A percentile compares a stretch with the other conserved stretches of the same genome.
Conservation (phyloP, 2,329 filamentous ascomycete genomes). For the Fusarium aywerte region DNA sequence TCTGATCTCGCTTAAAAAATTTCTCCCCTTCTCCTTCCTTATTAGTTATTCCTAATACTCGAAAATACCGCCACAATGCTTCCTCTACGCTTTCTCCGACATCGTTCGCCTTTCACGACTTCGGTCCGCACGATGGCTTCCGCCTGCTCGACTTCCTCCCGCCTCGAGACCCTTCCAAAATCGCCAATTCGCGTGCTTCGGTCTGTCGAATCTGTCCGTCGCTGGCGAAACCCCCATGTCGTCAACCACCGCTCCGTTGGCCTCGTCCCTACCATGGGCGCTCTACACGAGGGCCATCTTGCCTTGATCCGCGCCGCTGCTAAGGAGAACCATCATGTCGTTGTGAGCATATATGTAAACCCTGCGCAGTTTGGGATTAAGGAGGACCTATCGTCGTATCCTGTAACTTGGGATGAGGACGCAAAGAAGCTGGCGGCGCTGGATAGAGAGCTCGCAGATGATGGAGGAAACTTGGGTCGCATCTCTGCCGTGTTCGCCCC, state of each 20-base stretch:
- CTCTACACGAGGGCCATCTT: slow-evolving; percentile 91
- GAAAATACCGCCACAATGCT: slow-evolving; percentile 22
- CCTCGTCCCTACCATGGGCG: slow-evolving; percentile 97
- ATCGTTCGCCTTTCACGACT: slow-evolving; percentile 25
- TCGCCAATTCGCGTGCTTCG: slow-evolving; percentile 78
- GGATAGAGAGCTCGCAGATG: slow-evolving; percentile 76
- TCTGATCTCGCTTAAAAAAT: slow-evolving; percentile 10
- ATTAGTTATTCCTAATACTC: not conserved
- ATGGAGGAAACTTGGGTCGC: slow-evolving; percentile 69
- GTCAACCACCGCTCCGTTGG: slow-evolving; percentile 78
- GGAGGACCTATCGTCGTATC: slow-evolving; percentile 90
- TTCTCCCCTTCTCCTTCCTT: not conserved
- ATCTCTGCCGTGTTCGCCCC: slow-evolving; percentile 90
- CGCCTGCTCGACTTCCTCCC: slow-evolving; percentile 36
- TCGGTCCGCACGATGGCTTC: slow-evolving; percentile 40
- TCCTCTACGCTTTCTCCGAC: slow-evolving; percentile 33
- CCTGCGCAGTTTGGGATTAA: slow-evolving; percentile 92
- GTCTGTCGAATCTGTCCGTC: slow-evolving; percentile 75
- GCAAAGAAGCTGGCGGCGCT: slow-evolving; percentile 72
- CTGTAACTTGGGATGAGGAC: slow-evolving; percentile 87
- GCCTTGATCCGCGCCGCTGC: slow-evolving; percentile 87
- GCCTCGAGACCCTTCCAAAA: slow-evolving; percentile 62
- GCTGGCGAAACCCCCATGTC: slow-evolving; percentile 73
- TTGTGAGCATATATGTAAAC: slow-evolving; percentile 95
- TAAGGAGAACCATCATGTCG: slow-evolving; percentile 83